Conservation (phyloP, 352 stramenopile genomes). For the Phytophthora lateralis region DNA sequence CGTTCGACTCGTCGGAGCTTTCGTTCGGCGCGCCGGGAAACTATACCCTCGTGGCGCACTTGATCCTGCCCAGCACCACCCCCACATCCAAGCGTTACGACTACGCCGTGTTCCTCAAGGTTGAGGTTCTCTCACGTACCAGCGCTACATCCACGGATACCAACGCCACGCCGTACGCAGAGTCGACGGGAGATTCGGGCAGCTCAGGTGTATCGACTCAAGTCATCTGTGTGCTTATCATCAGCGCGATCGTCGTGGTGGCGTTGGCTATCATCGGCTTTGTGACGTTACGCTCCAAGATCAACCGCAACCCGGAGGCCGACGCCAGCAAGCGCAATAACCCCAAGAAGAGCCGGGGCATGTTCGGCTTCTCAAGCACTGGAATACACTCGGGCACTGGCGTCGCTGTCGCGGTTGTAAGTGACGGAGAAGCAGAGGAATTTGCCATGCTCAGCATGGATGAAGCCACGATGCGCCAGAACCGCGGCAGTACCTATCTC, state of each 20-base stretch:
- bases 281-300: slow-evolving; percentile 61
- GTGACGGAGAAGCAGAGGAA: slow-evolving; percentile 59
- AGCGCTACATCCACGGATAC: slow-evolving; percentile 32
- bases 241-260: slow-evolving; percentile 70
- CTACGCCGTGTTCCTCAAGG: slow-evolving; percentile 66
- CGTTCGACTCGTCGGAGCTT: slow-evolving; percentile 64
- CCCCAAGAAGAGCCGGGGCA: slow-evolving; percentile 29
- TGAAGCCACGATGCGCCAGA: slow-evolving; percentile 59
- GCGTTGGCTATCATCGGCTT: slow-evolving; percentile 70
- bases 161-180: slow-evolving; percentile 44
- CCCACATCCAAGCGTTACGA: slow-evolving; percentile 57
- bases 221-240: slow-evolving; percentile 68
- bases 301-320: slow-evolving; percentile 32
- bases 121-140: slow-evolving; percentile 37
- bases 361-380: slow-evolving; percentile 43
- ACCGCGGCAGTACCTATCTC: slow-evolving; percentile 58
- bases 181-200: slow-evolving; percentile 21
- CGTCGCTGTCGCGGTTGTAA: slow-evolving; percentile 30
- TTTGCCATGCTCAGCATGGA: slow-evolving; percentile 85
- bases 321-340: slow-evolving; percentile 26
- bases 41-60: slow-evolving; percentile 64
- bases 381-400: slow-evolving; percentile 24
- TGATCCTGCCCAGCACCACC: slow-evolving; percentile 58
- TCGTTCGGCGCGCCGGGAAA: slow-evolving; percentile 50
- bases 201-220: slow-evolving; percentile 61